phyloP scores from a whole-genome alignment of 805 yeast genomes.

The Blastobotrys attinorum region DNA sequence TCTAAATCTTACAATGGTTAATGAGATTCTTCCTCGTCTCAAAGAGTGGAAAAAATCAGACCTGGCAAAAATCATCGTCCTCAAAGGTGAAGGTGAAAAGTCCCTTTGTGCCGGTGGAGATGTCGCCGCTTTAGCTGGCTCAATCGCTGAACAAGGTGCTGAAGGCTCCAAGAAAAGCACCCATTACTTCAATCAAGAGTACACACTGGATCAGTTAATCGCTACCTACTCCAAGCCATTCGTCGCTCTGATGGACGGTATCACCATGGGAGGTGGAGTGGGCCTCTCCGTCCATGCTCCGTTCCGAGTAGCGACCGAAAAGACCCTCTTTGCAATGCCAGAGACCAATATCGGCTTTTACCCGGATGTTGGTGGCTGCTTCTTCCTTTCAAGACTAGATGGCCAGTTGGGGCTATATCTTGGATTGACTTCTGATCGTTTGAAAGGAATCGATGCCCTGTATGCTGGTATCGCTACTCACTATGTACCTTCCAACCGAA shows the following conservation, averaged over 20 bases:
- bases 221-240: constrained; percentile 83
- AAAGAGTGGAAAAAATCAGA: constrained; percentile 68
- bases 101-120: constrained; percentile 97
- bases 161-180: constrained; percentile 47
- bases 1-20: constrained; percentile 66
- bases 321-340: constrained; percentile 93
- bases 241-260: constrained; percentile 81
- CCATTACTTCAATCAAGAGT: constrained; percentile 70
- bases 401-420: constrained; percentile 78
- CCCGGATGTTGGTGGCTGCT: constrained; percentile 93
- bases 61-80: constrained; percentile 54
- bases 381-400: constrained; percentile 76
- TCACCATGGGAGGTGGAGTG: constrained; percentile 97
- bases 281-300: constrained; percentile 88
- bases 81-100: constrained; percentile 53
- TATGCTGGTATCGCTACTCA: constrained; percentile 86
- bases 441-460: constrained; percentile 75
- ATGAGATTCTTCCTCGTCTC: constrained; percentile 61
- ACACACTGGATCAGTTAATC: constrained; percentile 68
- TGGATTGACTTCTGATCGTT: constrained; percentile 76
- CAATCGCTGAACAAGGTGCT: constrained; percentile 28
- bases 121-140: constrained; percentile 64
- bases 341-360: constrained; percentile 95
- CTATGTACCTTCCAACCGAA: constrained; percentile 60
- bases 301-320: constrained; percentile 88